Evolutionary conservation across 2,329 filamentous ascomycete species (phyloP).

Genomic region (Hypoxylon sp.): DNA sequence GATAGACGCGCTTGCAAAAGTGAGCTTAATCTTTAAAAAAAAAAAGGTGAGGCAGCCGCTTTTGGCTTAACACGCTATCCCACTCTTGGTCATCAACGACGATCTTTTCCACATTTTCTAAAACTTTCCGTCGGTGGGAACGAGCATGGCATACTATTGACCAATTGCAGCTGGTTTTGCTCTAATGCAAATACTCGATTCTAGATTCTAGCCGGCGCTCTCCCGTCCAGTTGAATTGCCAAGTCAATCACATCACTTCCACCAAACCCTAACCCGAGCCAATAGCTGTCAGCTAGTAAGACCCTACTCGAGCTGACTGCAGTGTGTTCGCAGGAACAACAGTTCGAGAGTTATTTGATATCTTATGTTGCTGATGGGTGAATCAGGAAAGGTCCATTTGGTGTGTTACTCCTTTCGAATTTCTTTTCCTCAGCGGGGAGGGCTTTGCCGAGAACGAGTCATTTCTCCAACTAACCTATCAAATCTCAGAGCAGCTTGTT

Average conservation of each 20-base stretch:
- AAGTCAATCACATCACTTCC: conserved; percentile 12
- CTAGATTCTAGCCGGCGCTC: conserved; percentile 17
- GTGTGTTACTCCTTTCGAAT: conserved; percentile 2
- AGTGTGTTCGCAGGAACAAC: conserved; percentile 9
- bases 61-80: conserved; percentile 11
- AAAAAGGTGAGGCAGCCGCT: conserved; percentile 7
- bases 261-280: conserved; percentile 9
- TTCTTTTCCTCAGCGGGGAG: neutral
- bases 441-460: conserved; percentile 14
- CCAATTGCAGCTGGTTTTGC: conserved; percentile 8
- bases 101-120: conserved; percentile 19
- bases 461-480: conserved; percentile 27
- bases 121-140: conserved; percentile 17
- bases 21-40: conserved; percentile 2
- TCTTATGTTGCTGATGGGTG: conserved; percentile 1
- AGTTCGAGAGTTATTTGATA: neutral
- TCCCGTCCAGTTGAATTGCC: conserved; percentile 28
- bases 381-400: conserved; percentile 9
- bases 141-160: conserved; percentile 12
- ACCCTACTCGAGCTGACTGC: conserved; percentile 8
- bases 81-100: conserved; percentile 5
- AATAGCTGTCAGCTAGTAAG: conserved; percentile 8
- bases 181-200: conserved; percentile 28
- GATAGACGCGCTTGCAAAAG: conserved; percentile 12
- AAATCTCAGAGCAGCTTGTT: conserved; percentile 17